Evolutionary conservation across 2,329 filamentous ascomycete genomes (phyloP), one percentile per base, ranked within the genome.

Genomic region (Aspergillus clavatus): DNA sequence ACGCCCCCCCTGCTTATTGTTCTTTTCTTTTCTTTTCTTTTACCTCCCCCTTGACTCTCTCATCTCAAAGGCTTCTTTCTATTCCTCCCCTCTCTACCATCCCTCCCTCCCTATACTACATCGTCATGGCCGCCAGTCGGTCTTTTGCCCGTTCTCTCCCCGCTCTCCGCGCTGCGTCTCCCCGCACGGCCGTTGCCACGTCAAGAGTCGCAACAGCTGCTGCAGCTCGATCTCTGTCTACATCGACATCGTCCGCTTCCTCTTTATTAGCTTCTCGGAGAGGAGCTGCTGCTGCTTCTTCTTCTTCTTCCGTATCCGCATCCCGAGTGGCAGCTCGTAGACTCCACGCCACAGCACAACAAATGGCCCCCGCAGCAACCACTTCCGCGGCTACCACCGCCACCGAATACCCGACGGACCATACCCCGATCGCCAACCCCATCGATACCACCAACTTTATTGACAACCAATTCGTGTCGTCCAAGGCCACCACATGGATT

Each of bases 371-470:
- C 39, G 68, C 74, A n/a, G n/a, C n/a, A 43, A 74, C 77, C 11
- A 72, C 74, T 31, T 71, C 73, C 29, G 72, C 74, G 40, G 68
- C 72, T 40, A 66, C 67, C 5, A 72, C 74, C n/a, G 65, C 75
- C 31, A 70, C 74, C 42, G 70, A 74, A 46, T 81, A 80, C 62
- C 78, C 77, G 26, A 79, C 70, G 40, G 72, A 61, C 48, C 80
- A 83, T 67, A 73, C 78, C 38, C 70, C 69, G 48, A 78, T 82
- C 55, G 53, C 72, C 47, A 71, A 75, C 47, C 77, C 79, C 18
- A 63, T 74, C 48, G 75, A 83, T 60, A 83, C 80, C 8, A 70
- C 72, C 49, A 82, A 82, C 69, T 84, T 84, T 70, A 62, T 84
- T 40, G 76, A 84, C 66, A 84, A 84, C 63, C 63, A 80, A 51